Evolutionary conservation across 2,329 filamentous ascomycete genomes (phyloP).

Genomic region (Stylonectria norvegica): DNA sequence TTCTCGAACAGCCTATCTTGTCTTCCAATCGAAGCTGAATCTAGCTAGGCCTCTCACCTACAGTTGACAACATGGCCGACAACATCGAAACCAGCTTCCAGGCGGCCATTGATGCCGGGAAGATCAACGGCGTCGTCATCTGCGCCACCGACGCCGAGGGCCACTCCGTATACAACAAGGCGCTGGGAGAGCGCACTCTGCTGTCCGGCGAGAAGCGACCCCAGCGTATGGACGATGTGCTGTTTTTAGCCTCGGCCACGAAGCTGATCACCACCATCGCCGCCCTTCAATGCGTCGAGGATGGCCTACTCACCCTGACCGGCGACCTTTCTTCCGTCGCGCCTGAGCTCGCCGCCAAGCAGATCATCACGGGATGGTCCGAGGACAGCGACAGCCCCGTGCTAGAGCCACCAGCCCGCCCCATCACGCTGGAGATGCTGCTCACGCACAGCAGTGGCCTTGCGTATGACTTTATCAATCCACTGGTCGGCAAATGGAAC

Average conservation of each 20-base stretch:
- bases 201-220: conserved; percentile 38
- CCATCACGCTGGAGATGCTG: conserved; percentile 50
- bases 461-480: conserved; percentile 42
- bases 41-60: too few relatives aligned
- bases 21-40: too few relatives aligned
- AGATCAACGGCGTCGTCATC: conserved; percentile 42
- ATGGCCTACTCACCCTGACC: conserved; percentile 44
- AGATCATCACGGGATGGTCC: conserved; percentile 46
- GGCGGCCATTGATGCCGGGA: conserved; percentile 40
- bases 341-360: conserved; percentile 46
- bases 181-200: conserved; percentile 39
- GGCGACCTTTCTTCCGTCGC: conserved; percentile 43
- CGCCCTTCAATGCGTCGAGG: conserved; percentile 53
- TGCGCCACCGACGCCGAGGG: conserved; percentile 38
- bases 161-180: conserved; percentile 38
- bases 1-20: too few relatives aligned
- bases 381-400: conserved; percentile 38
- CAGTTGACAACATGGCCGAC: conserved; percentile 21
- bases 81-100: conserved; percentile 38
- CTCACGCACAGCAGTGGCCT: conserved; percentile 51
- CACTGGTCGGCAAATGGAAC: conserved; percentile 34
- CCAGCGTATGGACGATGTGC: conserved; percentile 34
- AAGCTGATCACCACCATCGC: conserved; percentile 51
- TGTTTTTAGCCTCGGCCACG: conserved; percentile 37
- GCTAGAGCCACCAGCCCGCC: conserved; percentile 29